Base-by-base conservation (phyloP, 495 filamentous ascomycete species). In the Neurospora intermedia region DNA sequence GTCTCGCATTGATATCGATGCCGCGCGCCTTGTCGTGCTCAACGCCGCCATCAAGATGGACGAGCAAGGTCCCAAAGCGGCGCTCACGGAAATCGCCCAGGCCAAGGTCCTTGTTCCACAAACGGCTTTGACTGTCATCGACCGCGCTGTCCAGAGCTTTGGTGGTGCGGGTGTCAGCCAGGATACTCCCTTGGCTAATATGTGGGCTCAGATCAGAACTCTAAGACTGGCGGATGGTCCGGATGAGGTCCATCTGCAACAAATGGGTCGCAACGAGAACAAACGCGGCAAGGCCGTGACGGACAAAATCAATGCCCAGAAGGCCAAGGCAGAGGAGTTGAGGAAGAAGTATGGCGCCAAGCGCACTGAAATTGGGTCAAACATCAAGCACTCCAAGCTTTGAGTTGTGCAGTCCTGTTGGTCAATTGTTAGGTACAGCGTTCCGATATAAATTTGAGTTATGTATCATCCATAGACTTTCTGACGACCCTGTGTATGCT, bases 41-140 rank as follows among this genome's bases (percentile, higher is more conserved):
- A 96, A 97, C 78, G 94, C 94, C 10, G 94, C 94, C 41, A 90
- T 94, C 77, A 93, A 93, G 84, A 97, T 97, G 81, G 93, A 97
- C 76, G 88, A 90, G 79, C 85, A 89, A 20, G 88, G 93, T 76
- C 92, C 93, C 27, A 96, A 95, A 83, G 85, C 87, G 13, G 92
- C 93, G 1, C 85, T 96, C 62, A 92, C 88, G 78, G 91, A 96
- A 81, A 97, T 97, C 73, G 93, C 93, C 5, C 86, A 95, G 84
- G 93, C 93, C 11, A 97, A 97, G 85, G 89, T 96, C 1, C 86
- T 94, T 23, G 92, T 94, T 4, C 93, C 93, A 3, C 86, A 89
- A 81, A 92, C 89, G 77, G 90, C 92, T 1, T 82, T 95, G 76
- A 86, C 87, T 4, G 91, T 96, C 70, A 94, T 97, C 76, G 93